Percentiles rank a stretch among this genome's conserved stretches.
Evolutionary conservation across 306 rosid species (phyloP).

Genomic region (Trifolium fragiferum): DNA sequence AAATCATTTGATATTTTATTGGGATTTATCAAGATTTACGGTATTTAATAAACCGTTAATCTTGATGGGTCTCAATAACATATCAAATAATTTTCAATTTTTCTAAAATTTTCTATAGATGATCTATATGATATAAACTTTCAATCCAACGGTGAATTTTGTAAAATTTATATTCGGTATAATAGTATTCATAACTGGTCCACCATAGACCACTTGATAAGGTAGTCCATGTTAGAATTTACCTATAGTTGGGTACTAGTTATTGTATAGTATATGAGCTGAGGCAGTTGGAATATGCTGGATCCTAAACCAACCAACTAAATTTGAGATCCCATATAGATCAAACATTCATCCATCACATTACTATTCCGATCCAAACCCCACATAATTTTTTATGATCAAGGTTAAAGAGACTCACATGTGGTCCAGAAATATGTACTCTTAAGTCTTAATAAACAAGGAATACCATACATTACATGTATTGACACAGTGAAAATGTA

Average conservation of each 20-base stretch:
- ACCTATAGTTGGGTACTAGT: conserved; percentile 36
- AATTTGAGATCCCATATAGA: conserved; percentile 35
- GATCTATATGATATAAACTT: too few species aligned
- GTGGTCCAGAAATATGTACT: conserved; percentile 46
- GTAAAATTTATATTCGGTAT: too few species aligned
- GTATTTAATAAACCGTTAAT: too few species aligned
- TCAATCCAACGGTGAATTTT: too few species aligned
- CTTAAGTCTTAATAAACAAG: conserved; percentile 23
- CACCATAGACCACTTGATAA: too few species aligned
- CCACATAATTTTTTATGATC: conserved; percentile 49
- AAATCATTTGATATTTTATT: too few species aligned
- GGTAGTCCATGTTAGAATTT: too few species aligned
- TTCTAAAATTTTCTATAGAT: too few species aligned
- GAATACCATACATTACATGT: conserved; percentile 41
- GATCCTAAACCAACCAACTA: conserved; percentile 48
- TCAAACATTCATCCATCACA: conserved; percentile 35
- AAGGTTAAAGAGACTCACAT: conserved; percentile 15
- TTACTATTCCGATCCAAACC: conserved; percentile 25
- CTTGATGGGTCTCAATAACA: too few species aligned
- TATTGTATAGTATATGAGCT: conserved; percentile 18
- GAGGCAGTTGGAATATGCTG: not conserved
- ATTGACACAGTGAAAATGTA: conserved; percentile 2
- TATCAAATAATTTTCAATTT: too few species aligned
- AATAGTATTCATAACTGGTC: too few species aligned
- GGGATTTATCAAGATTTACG: too few species aligned